Evolutionary conservation across 2,329 filamentous ascomycete genomes (phyloP), one percentile per base, ranked within the genome.

Genomic region (Pyrenophora graminea): DNA sequence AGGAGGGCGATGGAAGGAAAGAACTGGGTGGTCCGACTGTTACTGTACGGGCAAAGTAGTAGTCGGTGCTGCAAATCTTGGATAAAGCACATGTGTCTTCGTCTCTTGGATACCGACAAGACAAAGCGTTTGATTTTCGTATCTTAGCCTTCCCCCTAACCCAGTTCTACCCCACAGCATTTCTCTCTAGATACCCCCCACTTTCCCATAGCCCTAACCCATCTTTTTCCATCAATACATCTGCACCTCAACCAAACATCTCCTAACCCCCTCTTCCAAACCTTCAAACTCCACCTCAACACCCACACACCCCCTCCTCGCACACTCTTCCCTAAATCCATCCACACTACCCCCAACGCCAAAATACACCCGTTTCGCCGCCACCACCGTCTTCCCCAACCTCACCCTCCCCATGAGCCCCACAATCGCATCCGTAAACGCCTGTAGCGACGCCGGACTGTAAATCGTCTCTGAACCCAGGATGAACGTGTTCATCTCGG

Each of bases 381-480:
- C 89, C 4, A 93, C 81, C 17, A 91, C 76, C 1, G 87, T 85
- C 41, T 81, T 82, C 0, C 85, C 83, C 44, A 76, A 74, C 43
- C 79, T 76, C 42, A 85, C 77, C 12, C 75, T 61, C 38, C 66
- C 64, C 38, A 91, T 74, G 13, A 90, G 74, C 3, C 75, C 75
- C 36, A 87, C 79, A 10, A 91, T 76, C 4, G 85, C 85, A 33
- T 87, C 82, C 1, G 86, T 83, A 66, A 93, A 94, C 0, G 84
- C 80, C 31, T 77, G 76, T 18, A 91, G 80, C 0, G 88, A 86
- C 50, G 85, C 85, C 0, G 88, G 89, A 2, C 86, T 90, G 73
- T 94, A 94, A 38, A 94, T 93, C 0, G 90, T 94, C 73, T 94
- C 90, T 1, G 89, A 88, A 0, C 86, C 90, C 1, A 94, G 75